These are phyloP conservation scores for Talaromyces sp. DNA, from an alignment of 2,329 filamentous ascomycete species.

Conservation along the genomic window DNA sequence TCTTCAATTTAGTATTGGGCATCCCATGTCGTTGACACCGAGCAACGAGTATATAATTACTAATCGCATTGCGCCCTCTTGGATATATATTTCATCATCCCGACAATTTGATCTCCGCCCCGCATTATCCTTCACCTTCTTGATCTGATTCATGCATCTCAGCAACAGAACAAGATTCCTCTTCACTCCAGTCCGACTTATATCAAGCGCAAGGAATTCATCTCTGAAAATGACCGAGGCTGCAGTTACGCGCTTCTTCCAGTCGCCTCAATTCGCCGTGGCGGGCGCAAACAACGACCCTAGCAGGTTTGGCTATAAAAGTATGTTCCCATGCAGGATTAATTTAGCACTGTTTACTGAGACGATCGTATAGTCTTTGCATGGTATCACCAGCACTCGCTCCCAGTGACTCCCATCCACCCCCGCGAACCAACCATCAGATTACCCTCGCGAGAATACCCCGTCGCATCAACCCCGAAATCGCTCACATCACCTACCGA, in stretches of 20 bases:
- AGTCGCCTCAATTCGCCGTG: constrained; percentile 76
- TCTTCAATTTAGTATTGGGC: neutral
- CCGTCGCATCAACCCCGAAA: constrained; percentile 64
- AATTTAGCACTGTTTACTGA: constrained; percentile 15
- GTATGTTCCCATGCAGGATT: constrained; percentile 46
- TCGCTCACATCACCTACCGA: constrained; percentile 64
- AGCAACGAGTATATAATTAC: neutral
- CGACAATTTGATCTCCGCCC: neutral
- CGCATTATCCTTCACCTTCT: neutral
- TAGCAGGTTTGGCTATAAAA: constrained; percentile 83
- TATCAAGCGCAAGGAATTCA: neutral
- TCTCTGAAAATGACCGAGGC: constrained; percentile 28
- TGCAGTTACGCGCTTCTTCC: constrained; percentile 76
- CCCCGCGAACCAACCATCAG: constrained; percentile 65
- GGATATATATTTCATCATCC: constrained; percentile 5
- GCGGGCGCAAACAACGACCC: constrained; percentile 85
- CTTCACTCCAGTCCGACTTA: neutral
- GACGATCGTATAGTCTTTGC: constrained; percentile 64
- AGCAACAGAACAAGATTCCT: neutral
- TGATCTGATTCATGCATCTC: neutral
- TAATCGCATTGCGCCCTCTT: neutral
- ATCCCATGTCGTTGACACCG: neutral
- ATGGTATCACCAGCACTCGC: constrained; percentile 77
- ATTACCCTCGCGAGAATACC: constrained; percentile 59
- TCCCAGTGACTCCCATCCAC: constrained; percentile 82